Evolutionary conservation across 2,329 filamentous ascomycete genomes (phyloP).

Genomic region (Gaeumannomyces sp.): DNA sequence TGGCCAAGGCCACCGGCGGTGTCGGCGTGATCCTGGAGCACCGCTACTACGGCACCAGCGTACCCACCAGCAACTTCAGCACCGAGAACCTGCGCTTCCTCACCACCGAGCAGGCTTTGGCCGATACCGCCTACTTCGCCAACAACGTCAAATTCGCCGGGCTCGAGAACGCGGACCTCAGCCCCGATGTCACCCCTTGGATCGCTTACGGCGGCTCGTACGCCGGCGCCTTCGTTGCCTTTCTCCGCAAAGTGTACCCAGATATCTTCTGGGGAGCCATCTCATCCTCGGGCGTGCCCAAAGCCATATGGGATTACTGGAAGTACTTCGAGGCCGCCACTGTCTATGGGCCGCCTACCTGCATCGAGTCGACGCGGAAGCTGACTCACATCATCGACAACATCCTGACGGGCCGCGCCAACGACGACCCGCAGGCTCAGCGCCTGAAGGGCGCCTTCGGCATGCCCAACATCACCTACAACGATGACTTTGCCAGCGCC

Average conservation of each 20-base stretch:
- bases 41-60: slow-evolving; percentile 76
- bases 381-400: slow-evolving; percentile 45
- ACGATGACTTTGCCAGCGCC: slow-evolving; percentile 42
- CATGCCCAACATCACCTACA: slow-evolving; percentile 34
- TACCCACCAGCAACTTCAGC: slow-evolving; percentile 58
- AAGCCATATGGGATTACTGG: slow-evolving; percentile 74
- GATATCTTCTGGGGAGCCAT: slow-evolving; percentile 75
- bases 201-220: slow-evolving; percentile 82
- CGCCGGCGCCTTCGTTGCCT: slow-evolving; percentile 71
- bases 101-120: slow-evolving; percentile 75
- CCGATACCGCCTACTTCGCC: slow-evolving; percentile 77
- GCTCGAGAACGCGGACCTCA: slow-evolving; percentile 60
- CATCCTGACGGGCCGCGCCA: slow-evolving; percentile 37
- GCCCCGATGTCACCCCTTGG: slow-evolving; percentile 54
- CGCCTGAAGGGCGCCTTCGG: slow-evolving; percentile 39
- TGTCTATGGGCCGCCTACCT: slow-evolving; percentile 48
- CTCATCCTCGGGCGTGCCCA: slow-evolving; percentile 72
- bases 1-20: slow-evolving; percentile 65
- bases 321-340: slow-evolving; percentile 48
- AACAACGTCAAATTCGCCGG: slow-evolving; percentile 65
- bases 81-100: slow-evolving; percentile 72
- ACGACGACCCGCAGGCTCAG: slow-evolving; percentile 32
- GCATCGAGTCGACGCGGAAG: slow-evolving; percentile 57
- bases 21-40: slow-evolving; percentile 80
- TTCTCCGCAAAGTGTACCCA: slow-evolving; percentile 70